These are phyloP conservation scores for Vitis amurensis DNA, from an alignment of 164 flowering plant species.

Conservation along the genomic window DNA sequence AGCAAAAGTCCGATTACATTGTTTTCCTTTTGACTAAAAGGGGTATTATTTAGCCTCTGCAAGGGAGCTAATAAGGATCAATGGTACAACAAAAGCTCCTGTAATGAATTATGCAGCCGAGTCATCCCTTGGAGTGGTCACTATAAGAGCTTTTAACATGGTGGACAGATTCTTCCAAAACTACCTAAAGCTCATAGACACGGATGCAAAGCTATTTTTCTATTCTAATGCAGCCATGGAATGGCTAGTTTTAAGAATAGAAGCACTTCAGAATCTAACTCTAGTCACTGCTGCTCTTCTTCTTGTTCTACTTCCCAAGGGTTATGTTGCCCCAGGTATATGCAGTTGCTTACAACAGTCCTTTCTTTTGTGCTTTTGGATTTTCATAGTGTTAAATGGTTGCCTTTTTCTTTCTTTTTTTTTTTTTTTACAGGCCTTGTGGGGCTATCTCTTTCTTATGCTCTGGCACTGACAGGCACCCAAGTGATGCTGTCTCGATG, in stretches of 20 bases:
- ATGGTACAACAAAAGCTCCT: conserved; percentile 92
- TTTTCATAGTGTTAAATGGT: background rate
- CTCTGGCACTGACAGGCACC: conserved; percentile 51
- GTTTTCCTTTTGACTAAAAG: conserved; percentile 26
- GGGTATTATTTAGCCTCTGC: conserved; percentile 70
- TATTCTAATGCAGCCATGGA: conserved; percentile 72
- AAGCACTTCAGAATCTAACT: conserved; percentile 69
- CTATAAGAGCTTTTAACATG: conserved; percentile 71
- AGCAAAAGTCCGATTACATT: too few relatives aligned
- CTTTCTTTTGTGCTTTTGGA: background rate
- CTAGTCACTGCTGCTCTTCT: conserved; percentile 61
- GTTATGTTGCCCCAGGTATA: conserved; percentile 58
- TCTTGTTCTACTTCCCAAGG: conserved; percentile 57
- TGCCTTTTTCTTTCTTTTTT: background rate
- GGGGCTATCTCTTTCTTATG: conserved; percentile 91
- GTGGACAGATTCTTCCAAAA: conserved; percentile 49
- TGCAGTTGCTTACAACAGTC: too few relatives aligned
- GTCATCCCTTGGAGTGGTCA: conserved; percentile 75
- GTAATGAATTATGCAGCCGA: conserved; percentile 79
- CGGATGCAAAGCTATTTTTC: conserved; percentile 72
- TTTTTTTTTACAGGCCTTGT: conserved; percentile 56
- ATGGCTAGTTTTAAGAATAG: conserved; percentile 73
- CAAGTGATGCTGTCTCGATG: conserved; percentile 64
- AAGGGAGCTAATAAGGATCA: conserved; percentile 71
- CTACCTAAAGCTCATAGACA: conserved; percentile 62